These are phyloP conservation scores for Kodamaea fungicola DNA, from an alignment of 1,139 yeast genomes.

Conservation along the genomic window DNA sequence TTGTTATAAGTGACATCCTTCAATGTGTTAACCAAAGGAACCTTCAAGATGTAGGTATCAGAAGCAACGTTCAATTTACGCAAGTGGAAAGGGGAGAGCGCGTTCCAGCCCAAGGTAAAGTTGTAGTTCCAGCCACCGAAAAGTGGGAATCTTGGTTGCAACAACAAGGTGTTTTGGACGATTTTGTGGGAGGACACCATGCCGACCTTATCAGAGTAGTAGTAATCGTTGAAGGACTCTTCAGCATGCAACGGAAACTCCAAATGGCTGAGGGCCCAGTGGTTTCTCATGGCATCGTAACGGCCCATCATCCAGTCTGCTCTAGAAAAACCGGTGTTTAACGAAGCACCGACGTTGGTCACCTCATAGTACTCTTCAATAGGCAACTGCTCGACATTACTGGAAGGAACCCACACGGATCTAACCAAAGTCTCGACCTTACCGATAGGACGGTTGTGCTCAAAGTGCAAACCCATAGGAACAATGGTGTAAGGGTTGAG, in stretches of 20 bases:
- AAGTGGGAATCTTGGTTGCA: slow-evolving; percentile 87
- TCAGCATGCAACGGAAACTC: slow-evolving; percentile 48
- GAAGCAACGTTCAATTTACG: slow-evolving; percentile 32
- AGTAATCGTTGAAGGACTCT: slow-evolving; percentile 56
- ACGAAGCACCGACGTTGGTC: slow-evolving; percentile 69
- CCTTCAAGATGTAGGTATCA: slow-evolving; percentile 59
- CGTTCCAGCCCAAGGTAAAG: slow-evolving; percentile 92
- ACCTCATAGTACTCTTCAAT: slow-evolving; percentile 86
- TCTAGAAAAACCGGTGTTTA: slow-evolving; percentile 71
- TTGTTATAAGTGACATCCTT: slow-evolving; percentile 63
- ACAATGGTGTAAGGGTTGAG: slow-evolving; percentile 46
- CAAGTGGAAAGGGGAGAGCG: slow-evolving; percentile 52
- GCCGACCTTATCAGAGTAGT: slow-evolving; percentile 87
- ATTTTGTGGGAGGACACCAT: slow-evolving; percentile 81
- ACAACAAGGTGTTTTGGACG: slow-evolving; percentile 45
- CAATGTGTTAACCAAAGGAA: slow-evolving; percentile 77
- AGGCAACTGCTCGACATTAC: slow-evolving; percentile 36
- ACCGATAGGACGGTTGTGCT: slow-evolving; percentile 64
- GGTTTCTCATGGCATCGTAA: slow-evolving; percentile 38
- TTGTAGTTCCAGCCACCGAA: slow-evolving; percentile 97
- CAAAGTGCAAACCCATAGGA: slow-evolving; percentile 57
- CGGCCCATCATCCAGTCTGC: slow-evolving; percentile 66
- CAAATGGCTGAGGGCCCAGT: slow-evolving; percentile 51
- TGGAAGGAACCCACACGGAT: slow-evolving; percentile 66
- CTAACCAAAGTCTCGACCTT: slow-evolving; percentile 61